These are phyloP conservation scores for Candida awuae DNA, from an alignment of 805 yeast genomes.

Conservation along the genomic window DNA sequence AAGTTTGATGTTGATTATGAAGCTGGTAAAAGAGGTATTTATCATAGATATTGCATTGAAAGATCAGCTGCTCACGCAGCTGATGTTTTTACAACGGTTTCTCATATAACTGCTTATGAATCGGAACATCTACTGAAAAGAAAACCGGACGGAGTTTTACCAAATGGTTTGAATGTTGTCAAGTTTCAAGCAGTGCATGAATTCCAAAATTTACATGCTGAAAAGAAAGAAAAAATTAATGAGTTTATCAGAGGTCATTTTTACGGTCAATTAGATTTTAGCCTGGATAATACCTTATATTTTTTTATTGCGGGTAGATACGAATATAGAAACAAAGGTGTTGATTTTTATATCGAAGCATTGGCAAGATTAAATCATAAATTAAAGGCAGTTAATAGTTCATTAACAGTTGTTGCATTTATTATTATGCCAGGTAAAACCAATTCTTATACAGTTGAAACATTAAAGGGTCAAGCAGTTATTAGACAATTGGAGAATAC, in stretches of 20 bases:
- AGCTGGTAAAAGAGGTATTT: constrained; percentile 96
- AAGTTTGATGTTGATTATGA: constrained; percentile 92
- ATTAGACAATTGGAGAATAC: constrained; percentile 84
- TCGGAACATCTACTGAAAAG: constrained; percentile 87
- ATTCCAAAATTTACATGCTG: constrained; percentile 92
- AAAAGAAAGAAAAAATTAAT: constrained; percentile 82
- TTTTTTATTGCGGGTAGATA: constrained; percentile 96
- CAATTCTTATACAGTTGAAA: constrained; percentile 90
- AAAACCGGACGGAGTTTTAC: constrained; percentile 96
- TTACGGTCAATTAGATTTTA: constrained; percentile 94
- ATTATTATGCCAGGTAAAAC: constrained; percentile 97
- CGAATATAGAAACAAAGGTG: constrained; percentile 95
- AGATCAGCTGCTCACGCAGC: constrained; percentile 93
- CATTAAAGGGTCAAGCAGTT: constrained; percentile 93
- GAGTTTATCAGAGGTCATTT: constrained; percentile 96
- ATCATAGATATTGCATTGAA: constrained; percentile 94
- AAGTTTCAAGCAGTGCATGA: constrained; percentile 97
- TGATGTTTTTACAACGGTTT: constrained; percentile 95
- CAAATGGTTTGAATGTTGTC: constrained; percentile 92
- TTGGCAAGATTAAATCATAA: constrained; percentile 86
- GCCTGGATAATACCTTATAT: constrained; percentile 85
- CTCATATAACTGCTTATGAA: constrained; percentile 95
- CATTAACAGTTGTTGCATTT: constrained; percentile 91
- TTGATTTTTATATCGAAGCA: constrained; percentile 88
- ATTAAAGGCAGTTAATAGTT: constrained; percentile 72